Evolutionary conservation across 331 rosid species (phyloP), one percentile per base, ranked within the genome.

Genomic region (Ulmus americana): DNA sequence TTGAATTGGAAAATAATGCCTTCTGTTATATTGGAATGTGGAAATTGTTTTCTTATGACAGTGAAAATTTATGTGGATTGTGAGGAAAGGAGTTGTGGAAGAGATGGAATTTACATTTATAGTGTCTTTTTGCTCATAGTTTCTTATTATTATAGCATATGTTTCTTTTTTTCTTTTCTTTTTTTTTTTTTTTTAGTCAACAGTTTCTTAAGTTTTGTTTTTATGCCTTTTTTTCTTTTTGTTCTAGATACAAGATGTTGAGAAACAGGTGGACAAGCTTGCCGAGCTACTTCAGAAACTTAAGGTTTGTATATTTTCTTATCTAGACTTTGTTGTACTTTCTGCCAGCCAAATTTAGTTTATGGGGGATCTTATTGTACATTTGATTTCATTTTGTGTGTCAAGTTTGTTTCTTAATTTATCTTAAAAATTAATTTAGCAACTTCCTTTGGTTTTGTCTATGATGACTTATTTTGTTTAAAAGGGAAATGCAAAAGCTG

Each of bases 181-280:
- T 53, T 18, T 53, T 53, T n/a, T 28, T 28, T 3, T 28, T 28
- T 28, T 28, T 28, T 28, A 28, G 35, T 7, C 5, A 53, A 11
- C 10, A 7, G 39, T 7, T 53, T 13, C 58, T 8, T 53, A 18
- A 53, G 12, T 53, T 5, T 20, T 6, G 45, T 56, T 56, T 28
- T 38, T 56, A 3, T 50, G 5, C 39, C 6, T 16, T 13, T 40
- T 0, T 64, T 67, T 50, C 54, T 68, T 69, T 45, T 54, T 38
- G 55, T 63, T 71, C 70, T 66, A 92, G 98, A 72, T 83, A 65
- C 88, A 82, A 63, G 98, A 89, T 47, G 62, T 67, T 62, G 97
- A 92, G 78, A 84, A 85, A 72, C 95, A 77, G 74, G 83, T 89
- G 41, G 95, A 89, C 48, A 86, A 77, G 79, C 80, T 92, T 11